phyloP scores from a whole-genome alignment of 75 land plant genomes.

The Pinus tabuliformis region DNA sequence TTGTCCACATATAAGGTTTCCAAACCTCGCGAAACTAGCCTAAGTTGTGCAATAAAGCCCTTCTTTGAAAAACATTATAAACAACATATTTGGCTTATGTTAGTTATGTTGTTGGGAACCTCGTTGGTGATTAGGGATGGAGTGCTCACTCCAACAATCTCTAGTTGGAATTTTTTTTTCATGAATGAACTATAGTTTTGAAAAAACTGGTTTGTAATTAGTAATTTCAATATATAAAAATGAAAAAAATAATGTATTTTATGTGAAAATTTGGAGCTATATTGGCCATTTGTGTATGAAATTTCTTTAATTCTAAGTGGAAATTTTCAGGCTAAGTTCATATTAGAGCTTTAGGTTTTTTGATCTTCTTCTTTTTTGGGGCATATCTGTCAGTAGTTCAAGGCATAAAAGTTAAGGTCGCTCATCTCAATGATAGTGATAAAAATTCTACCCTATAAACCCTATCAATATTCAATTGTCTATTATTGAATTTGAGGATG shows the following conservation, averaged over 20 bases:
- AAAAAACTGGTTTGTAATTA: no score
- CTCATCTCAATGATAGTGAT: conserved; percentile 36
- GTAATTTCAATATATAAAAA: no score
- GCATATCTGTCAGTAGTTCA: conserved; percentile 52
- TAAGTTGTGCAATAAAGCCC: conserved; percentile 18
- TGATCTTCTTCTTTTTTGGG: not conserved
- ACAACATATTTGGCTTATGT: conserved; percentile 25
- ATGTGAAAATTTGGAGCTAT: no score
- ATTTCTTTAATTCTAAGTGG: not conserved
- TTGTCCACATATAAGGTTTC: conserved; percentile 20
- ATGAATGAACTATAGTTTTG: no score
- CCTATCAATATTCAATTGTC: not conserved
- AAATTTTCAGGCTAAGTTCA: not conserved
- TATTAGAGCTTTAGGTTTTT: not conserved
- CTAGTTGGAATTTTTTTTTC: not conserved
- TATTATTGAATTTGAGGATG: not conserved
- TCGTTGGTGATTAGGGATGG: conserved; percentile 79
- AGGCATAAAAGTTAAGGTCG: conserved; percentile 37
- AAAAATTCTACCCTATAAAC: not conserved
- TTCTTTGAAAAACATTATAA: conserved; percentile 49
- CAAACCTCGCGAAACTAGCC: conserved; percentile 11
- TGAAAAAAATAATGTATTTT: no score
- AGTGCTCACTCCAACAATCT: conserved; percentile 66
- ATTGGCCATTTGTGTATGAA: not conserved
- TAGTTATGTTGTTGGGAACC: conserved; percentile 57